Percentiles rank a stretch among this genome's conserved stretches.
Evolutionary conservation across 2,329 filamentous ascomycete genomes (phyloP).

Genomic region (Dactylonectria macrodidyma): DNA sequence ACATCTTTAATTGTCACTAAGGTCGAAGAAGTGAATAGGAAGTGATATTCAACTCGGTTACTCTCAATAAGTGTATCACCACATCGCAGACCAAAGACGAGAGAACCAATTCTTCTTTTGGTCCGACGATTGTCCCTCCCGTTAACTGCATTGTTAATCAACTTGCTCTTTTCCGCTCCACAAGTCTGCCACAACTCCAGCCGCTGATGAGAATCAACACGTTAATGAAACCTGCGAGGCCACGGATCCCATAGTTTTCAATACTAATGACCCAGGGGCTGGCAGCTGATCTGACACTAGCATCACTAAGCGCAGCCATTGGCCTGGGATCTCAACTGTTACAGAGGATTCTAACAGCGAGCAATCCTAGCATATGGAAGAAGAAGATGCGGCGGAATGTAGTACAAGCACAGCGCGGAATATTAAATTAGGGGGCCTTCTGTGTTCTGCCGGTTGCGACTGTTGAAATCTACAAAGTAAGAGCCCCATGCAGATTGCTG

Average conservation of each 20-base stretch:
- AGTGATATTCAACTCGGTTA: too few species aligned
- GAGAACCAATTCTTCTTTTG: background rate
- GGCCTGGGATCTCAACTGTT: conserved; percentile 4
- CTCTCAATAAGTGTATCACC: background rate
- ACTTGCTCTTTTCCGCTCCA: background rate
- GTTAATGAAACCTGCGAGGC: conserved; percentile 70
- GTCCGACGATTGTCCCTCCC: too few species aligned
- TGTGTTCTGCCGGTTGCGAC: too few species aligned
- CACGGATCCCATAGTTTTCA: conserved; percentile 64
- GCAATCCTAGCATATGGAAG: conserved; percentile 9
- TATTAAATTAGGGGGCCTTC: background rate
- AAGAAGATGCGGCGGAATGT: conserved; percentile 69
- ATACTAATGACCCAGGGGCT: conserved; percentile 75
- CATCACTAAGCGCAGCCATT: background rate
- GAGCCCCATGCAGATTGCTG: too few species aligned
- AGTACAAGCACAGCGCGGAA: conserved; percentile 54
- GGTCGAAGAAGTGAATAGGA: too few species aligned
- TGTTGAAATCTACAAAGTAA: too few species aligned
- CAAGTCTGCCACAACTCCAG: conserved; percentile 49
- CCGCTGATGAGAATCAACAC: conserved; percentile 58
- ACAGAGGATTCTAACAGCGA: conserved; percentile 13
- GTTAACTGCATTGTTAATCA: background rate
- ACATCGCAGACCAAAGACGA: background rate
- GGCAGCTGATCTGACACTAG: conserved; percentile 55
- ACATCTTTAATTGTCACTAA: too few species aligned